Evolutionary conservation across 2,329 filamentous ascomycete species (phyloP).

Genomic region (Colletotrichum orbiculare): DNA sequence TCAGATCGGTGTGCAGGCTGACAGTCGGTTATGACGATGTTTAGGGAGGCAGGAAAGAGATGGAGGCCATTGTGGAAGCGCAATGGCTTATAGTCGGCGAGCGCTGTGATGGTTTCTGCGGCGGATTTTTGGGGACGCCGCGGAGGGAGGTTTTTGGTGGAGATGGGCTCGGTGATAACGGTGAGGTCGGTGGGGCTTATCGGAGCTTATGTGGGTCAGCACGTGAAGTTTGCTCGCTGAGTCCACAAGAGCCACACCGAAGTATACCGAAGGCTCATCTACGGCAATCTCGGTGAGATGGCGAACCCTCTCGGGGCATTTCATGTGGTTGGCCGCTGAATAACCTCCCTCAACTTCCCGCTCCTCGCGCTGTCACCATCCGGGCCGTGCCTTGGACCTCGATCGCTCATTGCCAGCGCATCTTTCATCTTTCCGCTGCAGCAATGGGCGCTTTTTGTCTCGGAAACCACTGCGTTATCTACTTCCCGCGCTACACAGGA

Average conservation of each 20-base stretch:
- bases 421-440: background rate
- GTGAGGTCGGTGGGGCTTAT: slow-evolving; percentile 32
- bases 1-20: slow-evolving; percentile 1
- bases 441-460: background rate
- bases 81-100: slow-evolving; percentile 42
- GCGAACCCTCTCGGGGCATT: slow-evolving; percentile 12
- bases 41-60: slow-evolving; percentile 33
- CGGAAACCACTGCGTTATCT: background rate
- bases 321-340: slow-evolving; percentile 31
- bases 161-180: slow-evolving; percentile 27
- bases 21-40: background rate
- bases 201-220: slow-evolving; percentile 16
- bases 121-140: slow-evolving; percentile 57
- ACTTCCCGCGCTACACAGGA: background rate
- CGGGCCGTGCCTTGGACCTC: slow-evolving; percentile 8
- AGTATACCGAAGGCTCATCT: rapidly evolving
- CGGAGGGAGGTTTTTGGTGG: slow-evolving; percentile 18
- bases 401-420: background rate
- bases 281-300: slow-evolving; percentile 2
- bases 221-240: background rate
- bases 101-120: slow-evolving; percentile 60
- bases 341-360: slow-evolving; percentile 34
- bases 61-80: slow-evolving; percentile 46
- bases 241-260: background rate
- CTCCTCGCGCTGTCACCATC: slow-evolving; percentile 21